phyloP scores from a whole-genome alignment of 208 protist genomes.

The Trypanosoma cruzi region DNA sequence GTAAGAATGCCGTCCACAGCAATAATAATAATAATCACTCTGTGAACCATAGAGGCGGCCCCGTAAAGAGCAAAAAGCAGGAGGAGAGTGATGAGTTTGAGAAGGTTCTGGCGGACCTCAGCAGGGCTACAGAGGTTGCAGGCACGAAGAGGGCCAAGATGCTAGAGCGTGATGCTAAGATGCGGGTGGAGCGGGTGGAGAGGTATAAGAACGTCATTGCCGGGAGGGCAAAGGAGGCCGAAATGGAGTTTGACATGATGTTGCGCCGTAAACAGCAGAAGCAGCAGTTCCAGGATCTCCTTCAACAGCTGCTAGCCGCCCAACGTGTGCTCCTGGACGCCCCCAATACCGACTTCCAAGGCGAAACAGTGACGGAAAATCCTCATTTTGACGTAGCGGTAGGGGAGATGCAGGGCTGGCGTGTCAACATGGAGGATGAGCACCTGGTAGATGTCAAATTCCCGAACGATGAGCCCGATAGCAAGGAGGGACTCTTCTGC shows the following conservation, averaged over 20 bases:
- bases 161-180: slow-evolving; percentile 38
- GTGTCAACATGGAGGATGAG: slow-evolving; percentile 89
- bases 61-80: slow-evolving; percentile 54
- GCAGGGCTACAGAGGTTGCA: slow-evolving; percentile 55
- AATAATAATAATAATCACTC: slow-evolving; percentile 11
- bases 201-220: slow-evolving; percentile 43
- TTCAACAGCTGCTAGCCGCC: slow-evolving; percentile 54
- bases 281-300: slow-evolving; percentile 68
- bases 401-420: slow-evolving; percentile 89
- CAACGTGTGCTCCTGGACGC: slow-evolving; percentile 59
- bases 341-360: slow-evolving; percentile 72
- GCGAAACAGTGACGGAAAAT: slow-evolving; percentile 46
- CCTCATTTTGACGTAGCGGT: slow-evolving; percentile 75
- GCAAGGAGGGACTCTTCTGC: slow-evolving; percentile 67
- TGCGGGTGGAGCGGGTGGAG: slow-evolving; percentile 39
- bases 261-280: slow-evolving; percentile 60
- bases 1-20: neutral
- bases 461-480: slow-evolving; percentile 28
- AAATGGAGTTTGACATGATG: slow-evolving; percentile 35
- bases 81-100: slow-evolving; percentile 75
- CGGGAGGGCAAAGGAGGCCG: slow-evolving; percentile 48
- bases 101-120: slow-evolving; percentile 60
- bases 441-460: slow-evolving; percentile 73
- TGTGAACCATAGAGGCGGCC: slow-evolving; percentile 15
- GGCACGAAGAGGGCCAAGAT: slow-evolving; percentile 41